Percentiles rank a stretch among this genome's conserved stretches.
phyloP scores from a whole-genome alignment of 306 rosid genomes.

The Rosa chinensis region DNA sequence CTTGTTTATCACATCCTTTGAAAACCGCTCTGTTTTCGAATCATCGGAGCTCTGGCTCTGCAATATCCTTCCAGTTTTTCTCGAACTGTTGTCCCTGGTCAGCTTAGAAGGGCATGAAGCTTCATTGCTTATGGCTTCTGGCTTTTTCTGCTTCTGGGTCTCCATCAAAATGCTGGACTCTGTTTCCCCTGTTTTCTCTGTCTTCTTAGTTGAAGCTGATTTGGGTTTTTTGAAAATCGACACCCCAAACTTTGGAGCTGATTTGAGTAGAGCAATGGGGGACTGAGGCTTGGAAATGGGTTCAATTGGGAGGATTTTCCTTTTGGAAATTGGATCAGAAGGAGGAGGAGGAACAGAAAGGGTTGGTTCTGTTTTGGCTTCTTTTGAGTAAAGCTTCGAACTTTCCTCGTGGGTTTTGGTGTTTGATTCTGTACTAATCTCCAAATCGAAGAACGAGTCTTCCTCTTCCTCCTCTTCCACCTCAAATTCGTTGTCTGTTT shows the following conservation, averaged over 20 bases:
- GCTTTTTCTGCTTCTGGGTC: conserved; percentile 20
- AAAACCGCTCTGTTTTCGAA: conserved; percentile 47
- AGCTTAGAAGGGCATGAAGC: conserved; percentile 35
- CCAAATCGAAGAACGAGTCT: conserved; percentile 90
- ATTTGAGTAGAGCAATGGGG: conserved; percentile 78
- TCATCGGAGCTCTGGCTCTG: conserved; percentile 25
- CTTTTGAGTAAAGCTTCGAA: background rate
- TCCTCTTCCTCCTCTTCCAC: conserved; percentile 42
- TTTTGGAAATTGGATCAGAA: conserved; percentile 58
- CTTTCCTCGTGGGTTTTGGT: conserved; percentile 18
- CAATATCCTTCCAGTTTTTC: conserved; percentile 32
- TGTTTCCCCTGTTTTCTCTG: conserved; percentile 23
- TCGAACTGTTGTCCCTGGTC: conserved; percentile 46
- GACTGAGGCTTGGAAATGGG: conserved; percentile 76
- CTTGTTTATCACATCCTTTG: conserved; percentile 62
- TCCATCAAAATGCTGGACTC: conserved; percentile 7
- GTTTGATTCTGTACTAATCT: conserved; percentile 42
- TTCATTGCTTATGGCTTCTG: conserved; percentile 13
- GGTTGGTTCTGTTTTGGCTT: conserved; percentile 21
- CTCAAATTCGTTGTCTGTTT: conserved; percentile 43
- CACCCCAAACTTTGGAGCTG: conserved; percentile 71
- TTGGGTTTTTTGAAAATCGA: conserved; percentile 57
- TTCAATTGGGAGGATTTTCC: conserved; percentile 77
- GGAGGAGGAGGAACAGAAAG: conserved; percentile 38
- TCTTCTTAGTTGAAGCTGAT: conserved; percentile 11